Base-by-base conservation (phyloP, 176 grass and related monocot species). In the Alloteropsis semialata region DNA sequence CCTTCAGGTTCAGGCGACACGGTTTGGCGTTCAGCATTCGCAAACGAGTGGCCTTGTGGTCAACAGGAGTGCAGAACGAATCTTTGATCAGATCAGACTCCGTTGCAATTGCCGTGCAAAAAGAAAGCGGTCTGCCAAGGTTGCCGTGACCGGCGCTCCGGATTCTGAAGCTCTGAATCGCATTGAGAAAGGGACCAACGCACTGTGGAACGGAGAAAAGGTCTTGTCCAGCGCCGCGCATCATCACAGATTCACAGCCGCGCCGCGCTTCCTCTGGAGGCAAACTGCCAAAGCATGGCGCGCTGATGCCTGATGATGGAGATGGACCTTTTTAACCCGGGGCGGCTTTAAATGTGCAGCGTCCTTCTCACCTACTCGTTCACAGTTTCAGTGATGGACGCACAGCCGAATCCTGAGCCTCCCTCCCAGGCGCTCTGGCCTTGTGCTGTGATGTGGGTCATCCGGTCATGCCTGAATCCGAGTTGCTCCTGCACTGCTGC, bases 281-380 rank as follows among this genome's bases (percentile, higher is more conserved):
- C 41, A 65, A 36, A 15, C 37, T 44, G 12, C 13, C 67, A 60
- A 53, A 16, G 34, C 64, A 38, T 61, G 83, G 82, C 5, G 17
- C 48, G 72, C 22, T 3, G 50, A 21, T 9, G 82, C 5, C 11
- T 37, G 72, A 15, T 3, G 50, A 21, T 9, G 39, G 74, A 50
- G 48, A 46, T 69, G 29, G 65, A 48, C 59, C 30, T 22, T 77
- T 57, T 83, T 6, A 0, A 48, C 15, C 65, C 22, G 18, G 10
- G 12, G 71, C 43, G 51, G 72, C 25, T 66, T 66, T 55, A 5
- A 75, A 67, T 36, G 72, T n/a, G 27, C 72, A 76, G n/a, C n/a
- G n/a, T n/a, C n/a, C n/a, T 85, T 79, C 81, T 77, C 73, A 85
- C 82, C 63, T 17, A 59, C 63, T 48, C 39, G 21, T 36, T 84